Base-by-base conservation (phyloP, 345 rosid genomes). In the Euphorbia lathyris region DNA sequence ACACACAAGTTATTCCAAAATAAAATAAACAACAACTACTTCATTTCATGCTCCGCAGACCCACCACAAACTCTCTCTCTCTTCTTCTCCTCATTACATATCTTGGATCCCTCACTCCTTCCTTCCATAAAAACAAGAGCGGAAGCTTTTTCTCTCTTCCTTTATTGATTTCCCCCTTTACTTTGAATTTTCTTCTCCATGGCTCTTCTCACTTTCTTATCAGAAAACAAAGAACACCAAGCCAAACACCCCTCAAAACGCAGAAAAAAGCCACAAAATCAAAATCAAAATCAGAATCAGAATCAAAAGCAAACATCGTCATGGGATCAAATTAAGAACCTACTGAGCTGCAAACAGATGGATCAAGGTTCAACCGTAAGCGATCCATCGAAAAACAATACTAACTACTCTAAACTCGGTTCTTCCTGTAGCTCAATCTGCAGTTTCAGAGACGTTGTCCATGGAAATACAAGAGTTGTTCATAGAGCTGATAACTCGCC, bases 261-360 rank as follows among this genome's bases (percentile, higher is more conserved):
- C n/a, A 80, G 74, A 68, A 66, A 26, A 48, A 63, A 66, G 26
- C 74, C 71, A 50, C 76, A 84, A 63, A 87, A 87, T 71, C 89
- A 82, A 58, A 76, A 82, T 7, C 38, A 34, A 63, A 87, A 88
- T 72, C 89, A 79, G 60, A 72, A 29, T 16, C 68, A 60, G 13
- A 76, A 79, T 72, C 77, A 74, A 51, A 87, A 88, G 70, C 89
- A 82, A 23, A 82, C 86, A 11, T 92, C 97, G 47, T 92, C 99
- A 52, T 95, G 99, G 99, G 90, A 88, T 90, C 99, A 95, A 77
- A 72, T 95, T 89, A 95, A 92, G 88, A 92, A 88, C 84, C 73
- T 95, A 29, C 87, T 95, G 27, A 86, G 88, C 60, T 95, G 97
- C 84, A 95, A 90, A 40, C 97, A 92, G 79, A 73, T 95, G 69